These are phyloP conservation scores for Neurospora sp. DNA, from an alignment of 495 filamentous ascomycete genomes.

Conservation along the genomic window DNA sequence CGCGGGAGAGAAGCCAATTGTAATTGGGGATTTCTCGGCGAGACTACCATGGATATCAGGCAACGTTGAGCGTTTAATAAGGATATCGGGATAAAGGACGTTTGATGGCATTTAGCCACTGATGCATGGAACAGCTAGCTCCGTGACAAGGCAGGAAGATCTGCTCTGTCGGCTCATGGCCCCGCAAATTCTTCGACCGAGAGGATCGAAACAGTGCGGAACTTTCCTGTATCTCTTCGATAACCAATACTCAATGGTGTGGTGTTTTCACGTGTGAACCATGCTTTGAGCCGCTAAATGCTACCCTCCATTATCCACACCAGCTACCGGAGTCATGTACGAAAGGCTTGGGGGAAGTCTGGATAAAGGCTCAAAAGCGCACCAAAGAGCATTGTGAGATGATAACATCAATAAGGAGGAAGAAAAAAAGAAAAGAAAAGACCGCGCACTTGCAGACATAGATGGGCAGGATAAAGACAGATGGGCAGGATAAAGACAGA, in stretches of 20 bases:
- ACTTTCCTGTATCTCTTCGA: not conserved
- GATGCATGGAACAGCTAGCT: not conserved
- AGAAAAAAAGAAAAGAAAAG: no score
- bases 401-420: no score
- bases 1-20: not conserved
- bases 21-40: not conserved
- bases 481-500: no score
- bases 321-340: not conserved
- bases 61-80: slow-evolving; percentile 1
- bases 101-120: slow-evolving; percentile 1
- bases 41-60: not conserved
- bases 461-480: no score
- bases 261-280: not conserved
- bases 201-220: not conserved
- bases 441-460: no score
- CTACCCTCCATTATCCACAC: not conserved
- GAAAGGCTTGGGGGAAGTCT: not conserved
- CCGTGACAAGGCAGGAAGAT: not conserved
- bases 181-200: not conserved
- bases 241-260: not conserved
- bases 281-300: not conserved
- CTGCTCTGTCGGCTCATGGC: not conserved
- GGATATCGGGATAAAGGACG: not conserved
- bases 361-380: no score
- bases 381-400: no score